A percentile compares a stretch with the other conserved stretches of the same genome.
Conservation (phyloP, 768 basidiomycete genomes). For the Leccinum uliginosum region DNA sequence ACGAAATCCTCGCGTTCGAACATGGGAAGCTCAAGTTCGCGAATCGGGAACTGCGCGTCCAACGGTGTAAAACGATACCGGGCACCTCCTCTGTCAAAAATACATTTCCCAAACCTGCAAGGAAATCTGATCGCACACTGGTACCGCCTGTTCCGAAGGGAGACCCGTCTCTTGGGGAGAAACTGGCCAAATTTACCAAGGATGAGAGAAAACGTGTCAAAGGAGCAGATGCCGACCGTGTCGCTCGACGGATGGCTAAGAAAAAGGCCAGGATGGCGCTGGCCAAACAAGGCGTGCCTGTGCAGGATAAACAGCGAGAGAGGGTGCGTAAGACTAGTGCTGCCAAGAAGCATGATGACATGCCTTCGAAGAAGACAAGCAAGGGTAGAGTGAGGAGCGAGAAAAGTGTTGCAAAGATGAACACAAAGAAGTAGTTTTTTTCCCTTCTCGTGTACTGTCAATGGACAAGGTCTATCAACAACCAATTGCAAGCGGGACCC, state of each 20-base stretch:
- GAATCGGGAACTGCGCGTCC: constrained; percentile 87
- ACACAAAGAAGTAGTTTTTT: constrained; percentile 48
- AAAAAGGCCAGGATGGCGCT: constrained; percentile 70
- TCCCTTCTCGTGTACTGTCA: neutral
- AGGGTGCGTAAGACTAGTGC: constrained; percentile 41
- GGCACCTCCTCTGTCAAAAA: constrained; percentile 29
- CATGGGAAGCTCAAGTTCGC: constrained; percentile 80
- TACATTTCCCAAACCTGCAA: constrained; percentile 2
- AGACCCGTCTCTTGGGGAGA: constrained; percentile 75
- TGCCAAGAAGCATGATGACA: constrained; percentile 19
- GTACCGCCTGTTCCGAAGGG: constrained; percentile 55
- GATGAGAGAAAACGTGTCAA: constrained; percentile 85
- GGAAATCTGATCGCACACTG: constrained; percentile 1
- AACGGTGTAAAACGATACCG: constrained; percentile 79
- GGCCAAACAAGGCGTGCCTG: constrained; percentile 35
- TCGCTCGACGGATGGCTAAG: constrained; percentile 84
- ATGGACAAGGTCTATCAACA: no score
- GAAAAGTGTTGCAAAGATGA: constrained; percentile 49
- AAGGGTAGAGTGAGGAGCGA: constrained; percentile 52
- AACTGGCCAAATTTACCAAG: constrained; percentile 73
- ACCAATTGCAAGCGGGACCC: no score
- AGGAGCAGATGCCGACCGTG: constrained; percentile 70
- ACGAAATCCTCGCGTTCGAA: constrained; percentile 84
- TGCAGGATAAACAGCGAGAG: constrained; percentile 41
- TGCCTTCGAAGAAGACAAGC: constrained; percentile 26